Conservation (phyloP, 768 basidiomycete genomes). For the Mycena polygramma region DNA sequence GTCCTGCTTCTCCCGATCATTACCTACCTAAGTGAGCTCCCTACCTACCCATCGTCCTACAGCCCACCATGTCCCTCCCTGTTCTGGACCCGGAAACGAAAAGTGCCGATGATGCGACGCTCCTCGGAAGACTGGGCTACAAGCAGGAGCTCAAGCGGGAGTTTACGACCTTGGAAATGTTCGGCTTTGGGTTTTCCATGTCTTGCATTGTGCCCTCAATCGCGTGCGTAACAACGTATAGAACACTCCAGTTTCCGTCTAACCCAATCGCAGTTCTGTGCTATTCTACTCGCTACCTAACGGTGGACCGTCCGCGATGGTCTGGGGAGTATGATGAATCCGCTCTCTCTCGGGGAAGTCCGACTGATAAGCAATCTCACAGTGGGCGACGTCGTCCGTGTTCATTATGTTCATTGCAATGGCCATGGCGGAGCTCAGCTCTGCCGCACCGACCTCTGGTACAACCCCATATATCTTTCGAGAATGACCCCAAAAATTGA, state of each 20-base stretch:
- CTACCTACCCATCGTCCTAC: no score
- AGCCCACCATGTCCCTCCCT: not conserved
- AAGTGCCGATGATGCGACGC: not conserved
- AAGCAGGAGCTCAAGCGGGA: not conserved
- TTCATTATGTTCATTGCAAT: conserved; percentile 3
- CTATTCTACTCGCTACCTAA: not conserved
- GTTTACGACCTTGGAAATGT: not conserved
- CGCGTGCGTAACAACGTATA: not conserved
- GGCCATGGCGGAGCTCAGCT: not conserved
- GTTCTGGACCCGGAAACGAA: not conserved
- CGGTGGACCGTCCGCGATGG: not conserved
- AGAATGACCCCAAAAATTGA: no score
- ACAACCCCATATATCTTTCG: no score
- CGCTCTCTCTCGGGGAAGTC: not conserved
- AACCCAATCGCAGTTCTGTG: not conserved
- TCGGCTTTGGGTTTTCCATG: not conserved
- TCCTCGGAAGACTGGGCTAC: not conserved
- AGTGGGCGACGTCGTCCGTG: not conserved
- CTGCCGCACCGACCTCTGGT: no score
- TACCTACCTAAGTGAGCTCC: no score
- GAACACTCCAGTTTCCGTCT: no score
- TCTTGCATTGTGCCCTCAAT: not conserved
- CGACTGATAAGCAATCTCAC: not conserved
- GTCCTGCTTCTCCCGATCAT: no score
- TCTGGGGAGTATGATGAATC: not conserved